Conservation (phyloP, 2,329 filamentous ascomycete genomes). For the Penicillium griseofulvum region DNA sequence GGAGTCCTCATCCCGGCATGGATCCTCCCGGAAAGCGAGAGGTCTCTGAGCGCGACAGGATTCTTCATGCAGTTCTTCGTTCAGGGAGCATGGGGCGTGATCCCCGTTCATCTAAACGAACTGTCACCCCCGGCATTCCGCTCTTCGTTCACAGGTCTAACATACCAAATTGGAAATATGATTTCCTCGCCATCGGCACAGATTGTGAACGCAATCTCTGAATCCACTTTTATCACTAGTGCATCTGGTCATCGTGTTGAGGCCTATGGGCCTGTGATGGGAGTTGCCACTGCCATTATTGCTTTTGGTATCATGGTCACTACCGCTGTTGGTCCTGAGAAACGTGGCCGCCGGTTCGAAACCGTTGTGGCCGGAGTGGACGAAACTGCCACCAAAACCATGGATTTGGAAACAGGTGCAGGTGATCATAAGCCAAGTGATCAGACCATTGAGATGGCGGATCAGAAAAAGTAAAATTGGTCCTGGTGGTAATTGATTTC, state of each 20-base stretch:
- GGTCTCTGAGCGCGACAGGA: conserved; percentile 29
- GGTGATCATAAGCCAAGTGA: conserved; percentile 23
- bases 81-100: conserved; percentile 68
- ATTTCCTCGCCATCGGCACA: conserved; percentile 63
- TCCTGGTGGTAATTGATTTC: background rate
- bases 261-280: conserved; percentile 74
- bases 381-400: conserved; percentile 13
- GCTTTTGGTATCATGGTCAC: conserved; percentile 66
- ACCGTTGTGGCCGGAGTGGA: conserved; percentile 49
- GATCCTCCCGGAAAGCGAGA: conserved; percentile 53
- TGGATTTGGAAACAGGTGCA: conserved; percentile 23
- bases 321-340: conserved; percentile 70
- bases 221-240: conserved; percentile 58
- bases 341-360: conserved; percentile 68
- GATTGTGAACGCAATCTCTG: conserved; percentile 73
- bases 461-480: conserved; percentile 11
- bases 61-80: conserved; percentile 62
- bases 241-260: conserved; percentile 58
- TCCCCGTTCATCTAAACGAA: conserved; percentile 75
- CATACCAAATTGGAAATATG: conserved; percentile 73
- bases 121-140: conserved; percentile 69
- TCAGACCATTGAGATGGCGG: conserved; percentile 20
- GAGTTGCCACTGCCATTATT: conserved; percentile 72
- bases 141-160: conserved; percentile 65
- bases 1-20: conserved; percentile 69